Evolutionary conservation across 768 basidiomycete genomes (phyloP).

Genomic region (Leccinellum rugosiceps): DNA sequence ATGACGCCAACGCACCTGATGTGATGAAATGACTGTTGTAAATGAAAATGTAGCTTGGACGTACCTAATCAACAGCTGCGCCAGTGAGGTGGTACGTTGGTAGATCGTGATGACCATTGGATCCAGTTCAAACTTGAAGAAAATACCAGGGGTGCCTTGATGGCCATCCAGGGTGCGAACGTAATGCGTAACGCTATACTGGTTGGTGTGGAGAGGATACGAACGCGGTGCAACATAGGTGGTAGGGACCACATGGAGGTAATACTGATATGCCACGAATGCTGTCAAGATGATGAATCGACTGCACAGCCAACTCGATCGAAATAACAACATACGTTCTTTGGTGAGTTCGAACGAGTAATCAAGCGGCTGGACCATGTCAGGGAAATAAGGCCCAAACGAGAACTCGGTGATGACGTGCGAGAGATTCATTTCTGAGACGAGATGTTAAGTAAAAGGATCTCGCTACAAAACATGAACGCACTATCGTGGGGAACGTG

Average conservation of each 20-base stretch:
- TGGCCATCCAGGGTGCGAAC: constrained; percentile 71
- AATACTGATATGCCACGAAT: constrained; percentile 92
- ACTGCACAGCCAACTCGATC: background rate
- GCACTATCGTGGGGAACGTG: constrained; percentile 85
- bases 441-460: background rate
- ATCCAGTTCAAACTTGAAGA: constrained; percentile 98
- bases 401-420: constrained; percentile 97
- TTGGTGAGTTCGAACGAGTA: constrained; percentile 76
- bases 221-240: constrained; percentile 80
- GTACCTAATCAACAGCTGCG: constrained; percentile 78
- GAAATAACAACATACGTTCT: constrained; percentile 43
- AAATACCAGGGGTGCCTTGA: constrained; percentile 85
- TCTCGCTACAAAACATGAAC: constrained; percentile 27
- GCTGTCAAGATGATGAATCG: constrained; percentile 39
- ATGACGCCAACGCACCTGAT: constrained; percentile 84
- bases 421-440: constrained; percentile 88
- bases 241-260: constrained; percentile 92
- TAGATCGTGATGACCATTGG: constrained; percentile 81
- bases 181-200: constrained; percentile 96
- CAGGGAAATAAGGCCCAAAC: constrained; percentile 94
- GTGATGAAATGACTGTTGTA: background rate
- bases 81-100: constrained; percentile 81
- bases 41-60: background rate
- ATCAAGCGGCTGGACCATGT: constrained; percentile 92
- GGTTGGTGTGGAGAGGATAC: constrained; percentile 64